Base-by-base conservation (phyloP, 148 eudicot genomes). In the Chenopodium formosanum region DNA sequence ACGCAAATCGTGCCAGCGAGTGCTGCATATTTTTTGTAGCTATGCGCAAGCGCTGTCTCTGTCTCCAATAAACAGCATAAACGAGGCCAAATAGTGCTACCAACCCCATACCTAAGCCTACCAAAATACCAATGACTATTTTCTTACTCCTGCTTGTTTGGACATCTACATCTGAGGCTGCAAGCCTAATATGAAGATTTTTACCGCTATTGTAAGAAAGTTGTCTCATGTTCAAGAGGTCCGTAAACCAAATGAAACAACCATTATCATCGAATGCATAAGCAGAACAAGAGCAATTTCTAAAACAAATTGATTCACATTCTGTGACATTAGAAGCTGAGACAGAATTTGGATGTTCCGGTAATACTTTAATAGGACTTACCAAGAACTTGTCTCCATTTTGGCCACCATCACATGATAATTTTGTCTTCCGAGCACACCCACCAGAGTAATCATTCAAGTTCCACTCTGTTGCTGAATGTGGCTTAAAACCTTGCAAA, bases 251-350 rank as follows among this genome's bases (percentile, higher is more conserved):
- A 74, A 86, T 58, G 2, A 75, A 87, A 76, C 93, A 90, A 2
- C 76, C 80, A n/a, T 62, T 78, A 11, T 27, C 50, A 17, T 87
- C 85, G 81, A 75, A 90, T 46, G 89, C 79, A 83, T 86, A 90
- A 68, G 90, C 91, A 47, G 82, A 84, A 75, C 93, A 90, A 81
- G 90, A 82, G 62, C 93, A 90, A 31, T 86, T 78, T 68, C 44
- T 77, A 76, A 87, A 76, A 46, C 93, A 90, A 14, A 67, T 23
- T 19, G 85, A 77, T 74, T 86, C 79, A 32, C 93, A 90, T 68
- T 85, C 88, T 10, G 58, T 74, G 7, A 53, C 17, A 31, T 37
- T 83, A 11, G 82, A 83, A 78, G 52, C 82, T 0, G 73, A 48
- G 70, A 85, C 67, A 53, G 77, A 27, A 19, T 73, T 77, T 22